Evolutionary conservation across 2,329 filamentous ascomycete species (phyloP), one percentile per base, ranked within the genome.

Genomic region (Parascedosporium putredinis): DNA sequence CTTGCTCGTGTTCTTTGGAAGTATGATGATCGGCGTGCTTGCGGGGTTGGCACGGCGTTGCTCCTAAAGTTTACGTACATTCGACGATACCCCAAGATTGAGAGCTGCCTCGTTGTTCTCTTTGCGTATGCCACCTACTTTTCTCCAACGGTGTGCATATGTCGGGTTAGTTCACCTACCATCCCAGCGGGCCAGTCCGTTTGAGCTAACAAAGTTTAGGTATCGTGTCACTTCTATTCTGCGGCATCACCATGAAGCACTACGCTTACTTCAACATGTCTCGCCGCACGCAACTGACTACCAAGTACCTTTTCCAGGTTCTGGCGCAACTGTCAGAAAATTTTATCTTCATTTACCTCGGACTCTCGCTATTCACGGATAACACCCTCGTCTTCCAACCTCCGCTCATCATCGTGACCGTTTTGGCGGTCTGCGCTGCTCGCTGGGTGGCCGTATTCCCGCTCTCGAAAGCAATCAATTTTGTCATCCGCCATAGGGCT

Each of bases 241-340:
- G 93, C 66, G 93, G 93, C 50, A 98, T 98, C 58, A 97, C 93
- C 9, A 74, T 98, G 55, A 98, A 98, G 68, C 93, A 98, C 64
- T 98, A 98, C 62, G 93, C 93, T 54, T 98, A 98, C 70, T 96
- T 97, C 75, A 98, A 98, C 72, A 98, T 98, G 93, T 98, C 93
- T 25, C 83, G 93, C 45, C 84, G 93, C 54, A 97, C 93, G 1
- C 93, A 98, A 64, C 82, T 98, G 55, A 95, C 93, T 14, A 98
- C 93, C 48, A 98, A 98, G 66, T 98, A 95, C 68, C 78, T 96
- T 51, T 98, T 98, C 70, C 88, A 95, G 64, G 84, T 95, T 54
- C 83, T 94, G 58, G 88, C 93, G 3, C 93, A 98, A 66, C 70
- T 98, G 43, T 95, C 91, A 0, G 93, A 98, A 69, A 98, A 98